These are phyloP conservation scores for Acidomyces sp. DNA, from an alignment of 495 filamentous ascomycete genomes.

Conservation along the genomic window DNA sequence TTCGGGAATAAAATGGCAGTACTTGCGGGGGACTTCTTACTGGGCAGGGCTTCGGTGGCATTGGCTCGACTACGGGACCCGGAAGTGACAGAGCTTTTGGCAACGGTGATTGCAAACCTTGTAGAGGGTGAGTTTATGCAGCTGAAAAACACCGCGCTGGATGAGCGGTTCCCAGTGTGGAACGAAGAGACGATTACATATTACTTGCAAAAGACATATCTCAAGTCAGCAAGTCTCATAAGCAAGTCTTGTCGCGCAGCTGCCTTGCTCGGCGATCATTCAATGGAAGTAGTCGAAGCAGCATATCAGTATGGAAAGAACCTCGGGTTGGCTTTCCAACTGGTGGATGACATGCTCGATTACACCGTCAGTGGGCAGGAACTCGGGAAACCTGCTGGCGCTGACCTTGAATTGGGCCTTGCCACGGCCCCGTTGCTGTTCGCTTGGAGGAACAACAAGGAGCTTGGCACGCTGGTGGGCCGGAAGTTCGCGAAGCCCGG, in stretches of 20 bases:
- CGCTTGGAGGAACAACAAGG: constrained; percentile 81
- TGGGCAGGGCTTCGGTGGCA: constrained; percentile 86
- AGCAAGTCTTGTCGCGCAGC: constrained; percentile 88
- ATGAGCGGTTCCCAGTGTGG: constrained; percentile 69
- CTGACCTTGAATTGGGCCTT: constrained; percentile 83
- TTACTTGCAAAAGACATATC: constrained; percentile 97
- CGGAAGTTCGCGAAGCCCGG: constrained; percentile 76
- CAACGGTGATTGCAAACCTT: constrained; percentile 91
- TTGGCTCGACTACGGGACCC: constrained; percentile 79
- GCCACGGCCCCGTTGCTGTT: constrained; percentile 93
- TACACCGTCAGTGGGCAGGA: constrained; percentile 76
- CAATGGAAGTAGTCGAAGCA: constrained; percentile 70
- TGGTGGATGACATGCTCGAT: constrained; percentile 98
- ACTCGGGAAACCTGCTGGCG: constrained; percentile 87
- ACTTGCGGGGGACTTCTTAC: constrained; percentile 83
- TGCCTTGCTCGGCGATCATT: constrained; percentile 67
- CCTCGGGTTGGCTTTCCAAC: constrained; percentile 84
- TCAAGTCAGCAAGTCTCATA: constrained; percentile 91
- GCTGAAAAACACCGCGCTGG: constrained; percentile 83
- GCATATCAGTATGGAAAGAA: constrained; percentile 88
- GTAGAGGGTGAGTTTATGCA: constrained; percentile 99
- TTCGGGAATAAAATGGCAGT: constrained; percentile 99
- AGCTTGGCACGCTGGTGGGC: constrained; percentile 77
- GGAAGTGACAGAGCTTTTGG: constrained; percentile 86
- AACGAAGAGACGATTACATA: constrained; percentile 79